Conservation (phyloP, 2,329 filamentous ascomycete species). For the Epichloe gansuensis region DNA sequence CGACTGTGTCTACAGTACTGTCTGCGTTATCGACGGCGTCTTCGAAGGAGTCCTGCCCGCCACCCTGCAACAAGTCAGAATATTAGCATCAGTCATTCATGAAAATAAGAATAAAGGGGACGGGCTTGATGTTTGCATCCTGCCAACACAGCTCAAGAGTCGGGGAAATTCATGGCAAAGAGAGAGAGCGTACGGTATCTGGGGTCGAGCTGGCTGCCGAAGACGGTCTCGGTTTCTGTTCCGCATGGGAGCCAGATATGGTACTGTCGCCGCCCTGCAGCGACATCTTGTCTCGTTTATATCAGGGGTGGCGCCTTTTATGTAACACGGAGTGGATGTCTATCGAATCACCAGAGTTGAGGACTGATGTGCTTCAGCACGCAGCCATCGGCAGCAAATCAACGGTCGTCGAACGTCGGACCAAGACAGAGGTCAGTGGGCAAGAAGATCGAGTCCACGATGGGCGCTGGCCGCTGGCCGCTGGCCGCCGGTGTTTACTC, state of each 20-base stretch:
- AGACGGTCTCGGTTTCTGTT: constrained; percentile 16
- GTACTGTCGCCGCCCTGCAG: constrained; percentile 20
- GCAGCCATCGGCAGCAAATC: constrained; percentile 7
- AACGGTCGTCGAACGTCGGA: not conserved
- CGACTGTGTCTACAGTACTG: constrained; percentile 48
- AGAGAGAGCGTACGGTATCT: constrained; percentile 15
- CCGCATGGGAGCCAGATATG: constrained; percentile 13
- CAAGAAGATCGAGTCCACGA: not conserved
- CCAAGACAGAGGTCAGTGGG: not conserved
- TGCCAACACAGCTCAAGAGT: not conserved
- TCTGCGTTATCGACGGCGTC: constrained; percentile 56
- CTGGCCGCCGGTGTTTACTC: not conserved
- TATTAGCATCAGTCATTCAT: not conserved
- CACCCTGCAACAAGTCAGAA: constrained; percentile 15
- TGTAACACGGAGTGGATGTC: not conserved
- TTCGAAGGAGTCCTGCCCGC: constrained; percentile 49
- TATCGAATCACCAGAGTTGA: not conserved
- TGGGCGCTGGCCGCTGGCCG: too few relatives aligned
- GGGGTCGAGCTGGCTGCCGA: constrained; percentile 19
- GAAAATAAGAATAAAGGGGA: not conserved
- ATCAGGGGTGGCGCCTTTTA: not conserved
- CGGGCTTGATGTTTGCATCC: not conserved
- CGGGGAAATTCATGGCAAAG: not conserved
- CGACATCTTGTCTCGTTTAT: constrained; percentile 19
- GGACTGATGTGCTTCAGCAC: constrained; percentile 4